Evolutionary conservation across 768 basidiomycete genomes (phyloP), one percentile per base, ranked within the genome.

Genomic region (Suillus clintonianus): DNA sequence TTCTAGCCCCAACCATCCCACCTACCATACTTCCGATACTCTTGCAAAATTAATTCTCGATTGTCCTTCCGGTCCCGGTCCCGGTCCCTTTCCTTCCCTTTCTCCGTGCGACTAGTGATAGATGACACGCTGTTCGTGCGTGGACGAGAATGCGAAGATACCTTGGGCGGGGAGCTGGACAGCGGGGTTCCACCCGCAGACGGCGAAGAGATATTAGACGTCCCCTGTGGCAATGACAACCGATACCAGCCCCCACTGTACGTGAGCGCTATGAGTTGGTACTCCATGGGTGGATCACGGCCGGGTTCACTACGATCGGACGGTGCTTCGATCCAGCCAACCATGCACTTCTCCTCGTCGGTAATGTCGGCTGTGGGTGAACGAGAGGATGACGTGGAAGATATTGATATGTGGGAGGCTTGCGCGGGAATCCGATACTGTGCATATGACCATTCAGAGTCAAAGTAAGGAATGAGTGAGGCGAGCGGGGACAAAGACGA

Each of bases 361-460:
- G 83, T 84, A 36, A 87, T 79, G 68, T 89, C 90, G 3, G 81
- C 80, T 15, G 83, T 79, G 6, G 87, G 80, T 3, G 88, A 81
- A 64, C 83, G 83, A 57, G 79, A 76, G 13, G 84, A 73, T 1
- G 87, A 83, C n/a, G 87, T 83, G 3, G 90, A 85, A 14, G 89
- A 87, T 39, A 95, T 77, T 13, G 91, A 89, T 54, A 94, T 89
- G 66, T 95, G 93, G 9, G 94, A 81, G 2, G 90, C 89, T 68
- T 94, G 92, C 3, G 90, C 80, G 3, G 95, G 95, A 71, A 97
- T 91, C 48, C 92, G 86, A 74, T 92, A 97, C 68, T 93, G 91
- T 15, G 95, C 93, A 71, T 97, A 95, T 0, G 95, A 96, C 95
- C 95, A 97, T 74, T 95, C 90, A n/a, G 94, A 95, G 70, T 89